Conservation (phyloP, 1,284 basidiomycete species). For the Marasmius sp. region DNA sequence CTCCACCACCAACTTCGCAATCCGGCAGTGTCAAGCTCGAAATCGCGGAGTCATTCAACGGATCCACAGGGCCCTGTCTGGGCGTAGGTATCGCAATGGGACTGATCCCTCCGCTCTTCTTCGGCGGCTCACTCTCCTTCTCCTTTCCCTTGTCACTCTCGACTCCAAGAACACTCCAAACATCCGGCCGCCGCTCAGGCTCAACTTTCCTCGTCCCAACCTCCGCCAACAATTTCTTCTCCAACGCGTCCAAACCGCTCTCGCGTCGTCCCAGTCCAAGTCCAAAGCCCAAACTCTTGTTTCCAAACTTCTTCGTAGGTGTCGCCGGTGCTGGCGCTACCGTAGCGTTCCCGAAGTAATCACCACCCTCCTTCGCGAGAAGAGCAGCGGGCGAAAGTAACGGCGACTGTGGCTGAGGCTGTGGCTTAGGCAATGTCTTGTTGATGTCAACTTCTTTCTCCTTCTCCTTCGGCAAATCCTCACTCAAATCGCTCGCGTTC, state of each 20-base stretch:
- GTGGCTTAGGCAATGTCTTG: constrained; percentile 57
- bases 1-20: constrained; percentile 22
- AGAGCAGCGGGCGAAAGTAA: constrained; percentile 36
- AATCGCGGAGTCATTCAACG: constrained; percentile 67
- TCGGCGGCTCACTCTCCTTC: not conserved
- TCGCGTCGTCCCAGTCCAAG: constrained; percentile 12
- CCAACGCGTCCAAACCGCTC: constrained; percentile 53
- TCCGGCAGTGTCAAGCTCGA: constrained; percentile 73
- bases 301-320: not conserved
- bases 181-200: constrained; percentile 38
- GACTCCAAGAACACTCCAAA: constrained; percentile 41
- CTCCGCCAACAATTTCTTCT: constrained; percentile 47
- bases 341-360: constrained; percentile 22
- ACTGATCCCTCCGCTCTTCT: constrained; percentile 5
- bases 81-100: constrained; percentile 14
- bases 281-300: not conserved
- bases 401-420: constrained; percentile 31
- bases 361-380: constrained; percentile 29
- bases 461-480: constrained; percentile 35
- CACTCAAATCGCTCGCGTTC: constrained; percentile 37
- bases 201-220: constrained; percentile 50
- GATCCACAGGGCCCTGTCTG: constrained; percentile 17
- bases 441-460: constrained; percentile 28
- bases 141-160: constrained; percentile 17
- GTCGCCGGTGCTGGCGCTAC: not conserved